phyloP scores from a whole-genome alignment of 2,329 filamentous ascomycete species.

The Fusarium xyrophilum region DNA sequence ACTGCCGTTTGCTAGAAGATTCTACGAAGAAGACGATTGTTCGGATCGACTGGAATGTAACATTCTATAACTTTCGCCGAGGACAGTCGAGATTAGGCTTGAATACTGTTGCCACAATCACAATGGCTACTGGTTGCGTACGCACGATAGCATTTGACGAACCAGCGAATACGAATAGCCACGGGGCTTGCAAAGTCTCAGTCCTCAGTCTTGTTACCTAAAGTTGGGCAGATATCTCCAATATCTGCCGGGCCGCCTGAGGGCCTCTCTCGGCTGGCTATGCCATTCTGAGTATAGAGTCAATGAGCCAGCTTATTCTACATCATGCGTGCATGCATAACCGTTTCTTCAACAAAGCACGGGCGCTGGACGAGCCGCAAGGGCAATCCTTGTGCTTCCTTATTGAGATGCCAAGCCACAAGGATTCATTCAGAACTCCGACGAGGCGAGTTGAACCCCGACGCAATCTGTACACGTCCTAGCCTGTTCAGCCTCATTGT shows the following conservation, averaged over 20 bases:
- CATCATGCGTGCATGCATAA: background rate
- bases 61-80: background rate
- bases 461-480: background rate
- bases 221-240: background rate
- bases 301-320: background rate
- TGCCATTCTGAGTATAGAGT: constrained; percentile 2
- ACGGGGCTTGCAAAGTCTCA: background rate
- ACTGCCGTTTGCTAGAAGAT: constrained; percentile 11
- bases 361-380: background rate
- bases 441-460: background rate
- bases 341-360: background rate
- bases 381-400: background rate
- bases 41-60: background rate
- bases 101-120: background rate
- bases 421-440: background rate
- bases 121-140: background rate
- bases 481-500: background rate
- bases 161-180: background rate
- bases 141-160: background rate
- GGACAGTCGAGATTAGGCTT: background rate
- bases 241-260: background rate
- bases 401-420: background rate
- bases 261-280: background rate
- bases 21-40: background rate
- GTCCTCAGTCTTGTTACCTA: background rate